phyloP scores from a whole-genome alignment of 1,284 basidiomycete genomes.

The Ganoderma sinense region DNA sequence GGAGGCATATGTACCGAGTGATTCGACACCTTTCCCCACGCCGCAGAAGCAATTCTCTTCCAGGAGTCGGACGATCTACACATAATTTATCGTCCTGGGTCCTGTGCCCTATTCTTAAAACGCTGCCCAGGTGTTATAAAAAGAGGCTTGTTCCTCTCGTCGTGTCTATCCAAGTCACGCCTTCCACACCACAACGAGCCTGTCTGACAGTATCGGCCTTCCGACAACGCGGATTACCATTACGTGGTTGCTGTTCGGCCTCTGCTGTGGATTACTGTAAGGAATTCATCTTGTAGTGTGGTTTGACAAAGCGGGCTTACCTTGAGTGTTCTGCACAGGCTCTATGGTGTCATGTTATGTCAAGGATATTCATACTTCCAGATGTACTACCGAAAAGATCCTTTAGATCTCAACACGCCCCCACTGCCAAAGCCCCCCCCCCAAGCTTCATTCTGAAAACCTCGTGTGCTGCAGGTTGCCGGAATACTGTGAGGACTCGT shows the following conservation, averaged over 20 bases:
- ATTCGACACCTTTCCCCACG: neutral
- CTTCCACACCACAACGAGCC: neutral
- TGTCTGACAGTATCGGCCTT: neutral
- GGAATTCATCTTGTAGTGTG: neutral
- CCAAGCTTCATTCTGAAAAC: too few species aligned
- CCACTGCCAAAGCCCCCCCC: too few species aligned
- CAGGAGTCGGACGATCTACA: neutral
- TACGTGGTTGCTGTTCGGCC: neutral
- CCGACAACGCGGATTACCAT: neutral
- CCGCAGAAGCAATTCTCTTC: neutral
- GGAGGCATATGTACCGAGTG: neutral
- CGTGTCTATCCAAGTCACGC: neutral
- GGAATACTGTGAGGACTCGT: neutral
- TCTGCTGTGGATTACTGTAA: conserved; percentile 2
- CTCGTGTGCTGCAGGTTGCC: neutral
- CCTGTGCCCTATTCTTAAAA: neutral
- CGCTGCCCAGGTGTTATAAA: neutral
- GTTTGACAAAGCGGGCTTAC: neutral
- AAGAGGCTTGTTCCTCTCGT: neutral
- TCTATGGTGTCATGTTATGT: neutral
- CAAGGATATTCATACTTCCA: neutral
- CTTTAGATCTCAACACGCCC: neutral
- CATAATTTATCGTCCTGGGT: neutral
- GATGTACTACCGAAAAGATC: neutral
- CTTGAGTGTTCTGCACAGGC: neutral